phyloP scores from a whole-genome alignment of 75 land plant genomes.

The Larix kaempferi region DNA sequence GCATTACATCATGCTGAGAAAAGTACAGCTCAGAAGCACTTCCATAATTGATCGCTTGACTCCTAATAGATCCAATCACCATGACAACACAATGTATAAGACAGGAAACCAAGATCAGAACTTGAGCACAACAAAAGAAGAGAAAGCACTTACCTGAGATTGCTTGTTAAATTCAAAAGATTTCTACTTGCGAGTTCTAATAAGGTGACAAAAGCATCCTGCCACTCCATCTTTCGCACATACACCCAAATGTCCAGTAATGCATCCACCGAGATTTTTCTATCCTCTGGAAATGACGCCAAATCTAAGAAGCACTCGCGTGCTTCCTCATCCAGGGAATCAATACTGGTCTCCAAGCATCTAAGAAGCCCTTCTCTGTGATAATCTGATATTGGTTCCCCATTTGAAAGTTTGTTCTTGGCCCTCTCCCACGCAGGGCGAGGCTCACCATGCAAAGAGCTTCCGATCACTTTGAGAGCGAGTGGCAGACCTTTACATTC shows the following conservation, averaged over 20 bases:
- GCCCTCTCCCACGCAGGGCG: slow-evolving; percentile 45
- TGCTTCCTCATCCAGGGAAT: slow-evolving; percentile 22
- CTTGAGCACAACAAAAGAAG: background rate
- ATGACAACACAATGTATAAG: no score
- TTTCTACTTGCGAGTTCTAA: slow-evolving; percentile 52
- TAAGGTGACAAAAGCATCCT: slow-evolving; percentile 51
- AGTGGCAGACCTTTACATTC: slow-evolving; percentile 67
- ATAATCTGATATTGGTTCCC: slow-evolving; percentile 42
- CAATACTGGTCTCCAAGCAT: slow-evolving; percentile 41
- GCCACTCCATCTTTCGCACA: slow-evolving; percentile 41
- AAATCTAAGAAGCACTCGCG: slow-evolving; percentile 63
- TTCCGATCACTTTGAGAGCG: slow-evolving; percentile 67
- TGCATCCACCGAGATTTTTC: slow-evolving; percentile 48
- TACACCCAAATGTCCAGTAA: slow-evolving; percentile 61
- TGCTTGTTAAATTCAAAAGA: slow-evolving; percentile 31
- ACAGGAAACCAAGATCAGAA: background rate
- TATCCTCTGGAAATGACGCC: slow-evolving; percentile 60
- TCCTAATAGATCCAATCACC: background rate
- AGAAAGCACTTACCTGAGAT: background rate
- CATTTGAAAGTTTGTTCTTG: slow-evolving; percentile 32
- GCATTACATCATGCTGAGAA: slow-evolving; percentile 56
- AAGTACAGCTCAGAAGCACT: slow-evolving; percentile 41
- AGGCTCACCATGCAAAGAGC: slow-evolving; percentile 36
- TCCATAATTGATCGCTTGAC: slow-evolving; percentile 16
- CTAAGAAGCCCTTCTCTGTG: slow-evolving; percentile 44